Conservation (phyloP, 2,329 filamentous ascomycete species). For the Cladorrhinum sp. region DNA sequence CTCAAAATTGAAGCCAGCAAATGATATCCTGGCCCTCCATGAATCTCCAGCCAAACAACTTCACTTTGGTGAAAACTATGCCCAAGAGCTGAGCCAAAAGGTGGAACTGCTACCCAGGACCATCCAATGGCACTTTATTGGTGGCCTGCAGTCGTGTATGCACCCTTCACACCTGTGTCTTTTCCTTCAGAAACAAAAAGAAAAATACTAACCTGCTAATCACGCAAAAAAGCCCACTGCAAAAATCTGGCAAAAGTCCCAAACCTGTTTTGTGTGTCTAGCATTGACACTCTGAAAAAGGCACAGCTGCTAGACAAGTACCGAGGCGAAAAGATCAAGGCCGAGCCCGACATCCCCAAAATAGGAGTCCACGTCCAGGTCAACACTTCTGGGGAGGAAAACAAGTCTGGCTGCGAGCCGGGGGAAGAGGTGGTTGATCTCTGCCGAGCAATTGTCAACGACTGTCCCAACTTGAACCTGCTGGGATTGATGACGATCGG, state of each 20-base stretch:
- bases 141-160: constrained; percentile 74
- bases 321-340: constrained; percentile 49
- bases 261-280: constrained; percentile 89
- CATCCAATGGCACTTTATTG: constrained; percentile 96
- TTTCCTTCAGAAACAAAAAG: background rate
- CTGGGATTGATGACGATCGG: constrained; percentile 96
- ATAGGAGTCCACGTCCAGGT: constrained; percentile 86
- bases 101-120: constrained; percentile 70
- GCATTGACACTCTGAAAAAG: constrained; percentile 85
- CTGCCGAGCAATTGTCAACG: constrained; percentile 65
- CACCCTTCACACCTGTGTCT: background rate
- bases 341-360: constrained; percentile 39
- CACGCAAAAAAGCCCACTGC: constrained; percentile 72
- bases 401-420: constrained; percentile 79
- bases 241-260: constrained; percentile 80
- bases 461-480: constrained; percentile 71
- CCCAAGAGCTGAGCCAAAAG: constrained; percentile 85
- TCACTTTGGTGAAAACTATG: constrained; percentile 97
- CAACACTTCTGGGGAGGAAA: constrained; percentile 86
- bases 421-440: constrained; percentile 58
- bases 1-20: constrained; percentile 91
- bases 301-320: constrained; percentile 76
- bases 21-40: constrained; percentile 84
- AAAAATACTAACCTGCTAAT: background rate
- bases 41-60: constrained; percentile 54